phyloP scores from a whole-genome alignment of 805 yeast genomes.

The Wickerhamiella spandovensis region DNA sequence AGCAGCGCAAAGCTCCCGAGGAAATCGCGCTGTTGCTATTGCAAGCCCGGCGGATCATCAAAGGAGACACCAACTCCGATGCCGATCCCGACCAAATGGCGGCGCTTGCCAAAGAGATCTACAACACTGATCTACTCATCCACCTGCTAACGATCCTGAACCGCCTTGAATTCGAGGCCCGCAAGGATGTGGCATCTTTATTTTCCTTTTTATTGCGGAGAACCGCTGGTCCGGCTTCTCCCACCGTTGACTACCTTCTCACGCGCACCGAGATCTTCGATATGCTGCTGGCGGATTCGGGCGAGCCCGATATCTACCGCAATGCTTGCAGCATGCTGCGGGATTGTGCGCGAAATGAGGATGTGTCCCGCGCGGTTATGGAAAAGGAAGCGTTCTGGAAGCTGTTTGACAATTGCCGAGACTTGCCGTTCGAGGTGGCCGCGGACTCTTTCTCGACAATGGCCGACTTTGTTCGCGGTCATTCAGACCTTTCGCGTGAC shows the following conservation, averaged over 20 bases:
- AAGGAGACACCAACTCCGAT: slow-evolving; percentile 18
- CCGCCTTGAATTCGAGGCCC: slow-evolving; percentile 75
- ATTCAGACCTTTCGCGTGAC: slow-evolving; percentile 54
- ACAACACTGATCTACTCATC: slow-evolving; percentile 53
- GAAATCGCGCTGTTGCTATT: slow-evolving; percentile 13
- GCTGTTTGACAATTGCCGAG: slow-evolving; percentile 63
- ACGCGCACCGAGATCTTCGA: slow-evolving; percentile 52
- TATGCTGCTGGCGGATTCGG: slow-evolving; percentile 58
- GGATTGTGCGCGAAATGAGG: slow-evolving; percentile 73
- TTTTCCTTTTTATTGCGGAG: slow-evolving; percentile 69
- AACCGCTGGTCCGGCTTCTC: slow-evolving; percentile 34
- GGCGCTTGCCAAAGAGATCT: slow-evolving; percentile 66
- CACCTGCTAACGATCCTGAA: slow-evolving; percentile 44
- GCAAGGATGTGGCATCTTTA: slow-evolving; percentile 66
- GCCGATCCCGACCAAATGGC: slow-evolving; percentile 63
- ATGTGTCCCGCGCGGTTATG: slow-evolving; percentile 46
- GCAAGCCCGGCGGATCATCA: slow-evolving; percentile 8
- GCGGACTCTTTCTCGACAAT: slow-evolving; percentile 75
- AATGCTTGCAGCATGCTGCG: slow-evolving; percentile 67
- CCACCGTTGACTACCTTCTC: slow-evolving; percentile 75
- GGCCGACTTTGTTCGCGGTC: slow-evolving; percentile 56
- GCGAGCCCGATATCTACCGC: slow-evolving; percentile 55
- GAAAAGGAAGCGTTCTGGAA: slow-evolving; percentile 61
- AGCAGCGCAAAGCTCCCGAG: slow-evolving; percentile 24
- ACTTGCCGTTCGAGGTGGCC: slow-evolving; percentile 73